Percentiles rank a stretch among this genome's conserved stretches.
These are phyloP conservation scores for Xerocomus nothofagi DNA, from an alignment of 1,284 basidiomycete genomes.

Conservation along the genomic window DNA sequence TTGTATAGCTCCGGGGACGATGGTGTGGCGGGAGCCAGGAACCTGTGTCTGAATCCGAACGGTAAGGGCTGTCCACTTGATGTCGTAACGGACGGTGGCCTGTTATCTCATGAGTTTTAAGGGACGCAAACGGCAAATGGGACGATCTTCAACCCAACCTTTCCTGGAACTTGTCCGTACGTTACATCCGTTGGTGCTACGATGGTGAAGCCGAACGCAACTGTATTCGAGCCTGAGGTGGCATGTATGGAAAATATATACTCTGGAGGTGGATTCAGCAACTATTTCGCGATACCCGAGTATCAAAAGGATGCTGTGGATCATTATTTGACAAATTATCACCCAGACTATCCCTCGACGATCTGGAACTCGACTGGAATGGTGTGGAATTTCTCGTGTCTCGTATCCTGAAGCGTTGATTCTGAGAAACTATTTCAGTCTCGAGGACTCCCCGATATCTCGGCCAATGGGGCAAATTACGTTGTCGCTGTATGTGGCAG, in stretches of 20 bases:
- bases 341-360: conserved; percentile 8
- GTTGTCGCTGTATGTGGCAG: neutral
- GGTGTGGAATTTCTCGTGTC: neutral
- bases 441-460: neutral
- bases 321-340: conserved; percentile 22
- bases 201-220: neutral
- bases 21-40: conserved; percentile 7
- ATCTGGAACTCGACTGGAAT: neutral
- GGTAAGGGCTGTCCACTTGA: conserved; percentile 25
- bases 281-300: conserved; percentile 38
- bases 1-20: neutral
- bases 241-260: conserved; percentile 34
- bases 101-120: neutral
- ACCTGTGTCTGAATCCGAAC: conserved; percentile 42
- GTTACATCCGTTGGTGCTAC: conserved; percentile 12
- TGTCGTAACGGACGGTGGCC: neutral
- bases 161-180: conserved; percentile 45
- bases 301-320: conserved; percentile 38
- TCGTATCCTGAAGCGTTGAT: too few species aligned
- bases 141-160: conserved; percentile 49
- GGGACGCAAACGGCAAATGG: conserved; percentile 16
- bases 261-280: conserved; percentile 47
- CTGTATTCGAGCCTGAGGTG: neutral
- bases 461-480: neutral
- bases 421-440: neutral